Evolutionary conservation across 495 filamentous ascomycete genomes (phyloP).

Genomic region (Rhizodiscina lignyota): DNA sequence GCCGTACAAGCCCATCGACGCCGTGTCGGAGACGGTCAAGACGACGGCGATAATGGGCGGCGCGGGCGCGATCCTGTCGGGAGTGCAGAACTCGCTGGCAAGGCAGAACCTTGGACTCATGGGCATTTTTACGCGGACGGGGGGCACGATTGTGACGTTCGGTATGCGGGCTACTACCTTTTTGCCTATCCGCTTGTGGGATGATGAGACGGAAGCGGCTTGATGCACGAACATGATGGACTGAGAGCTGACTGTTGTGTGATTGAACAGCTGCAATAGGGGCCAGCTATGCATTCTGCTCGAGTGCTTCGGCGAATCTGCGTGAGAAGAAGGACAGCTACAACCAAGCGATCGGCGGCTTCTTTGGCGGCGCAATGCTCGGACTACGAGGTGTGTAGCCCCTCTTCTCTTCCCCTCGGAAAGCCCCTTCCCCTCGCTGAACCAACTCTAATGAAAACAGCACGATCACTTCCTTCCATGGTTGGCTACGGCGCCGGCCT

Average conservation of each 20-base stretch:
- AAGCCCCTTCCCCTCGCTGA: no score
- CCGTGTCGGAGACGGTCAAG: constrained; percentile 46
- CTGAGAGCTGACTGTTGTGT: neutral
- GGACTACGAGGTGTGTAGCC: constrained; percentile 41
- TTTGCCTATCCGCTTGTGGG: neutral
- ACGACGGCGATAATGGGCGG: constrained; percentile 46
- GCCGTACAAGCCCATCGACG: constrained; percentile 75
- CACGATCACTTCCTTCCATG: constrained; percentile 59
- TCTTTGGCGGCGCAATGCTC: constrained; percentile 50
- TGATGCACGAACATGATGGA: neutral
- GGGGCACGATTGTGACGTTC: constrained; percentile 46
- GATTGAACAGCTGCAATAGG: constrained; percentile 53
- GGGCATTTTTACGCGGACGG: constrained; percentile 59
- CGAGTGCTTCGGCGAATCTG: constrained; percentile 57
- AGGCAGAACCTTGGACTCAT: constrained; percentile 61
- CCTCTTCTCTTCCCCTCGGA: no score
- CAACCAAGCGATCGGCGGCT: constrained; percentile 57
- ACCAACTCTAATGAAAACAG: no score
- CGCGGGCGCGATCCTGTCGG: constrained; percentile 54
- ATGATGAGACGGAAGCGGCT: neutral
- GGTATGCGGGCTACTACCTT: no score
- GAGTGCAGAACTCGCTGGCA: constrained; percentile 69
- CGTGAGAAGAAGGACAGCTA: constrained; percentile 55
- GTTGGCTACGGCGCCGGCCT: constrained; percentile 58
- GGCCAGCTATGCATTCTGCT: constrained; percentile 61